phyloP scores from a whole-genome alignment of 2,329 filamentous ascomycete genomes.

The Xylariaceae sp. region DNA sequence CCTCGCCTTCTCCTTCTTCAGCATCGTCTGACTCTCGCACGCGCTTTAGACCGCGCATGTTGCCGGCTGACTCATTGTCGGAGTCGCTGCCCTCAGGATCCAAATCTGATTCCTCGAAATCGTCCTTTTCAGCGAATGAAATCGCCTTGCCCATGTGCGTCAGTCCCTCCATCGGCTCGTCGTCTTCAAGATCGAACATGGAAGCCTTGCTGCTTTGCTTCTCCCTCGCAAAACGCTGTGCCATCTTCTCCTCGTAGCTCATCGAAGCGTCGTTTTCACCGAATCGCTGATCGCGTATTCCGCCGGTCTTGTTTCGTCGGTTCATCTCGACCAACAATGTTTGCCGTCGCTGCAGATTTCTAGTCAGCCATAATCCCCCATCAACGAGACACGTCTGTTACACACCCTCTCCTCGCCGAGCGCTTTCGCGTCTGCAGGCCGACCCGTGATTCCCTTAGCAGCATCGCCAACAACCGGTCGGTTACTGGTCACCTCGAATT shows the following conservation, averaged over 20 bases:
- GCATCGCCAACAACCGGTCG: constrained; percentile 48
- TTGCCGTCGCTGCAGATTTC: constrained; percentile 56
- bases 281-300: constrained; percentile 87
- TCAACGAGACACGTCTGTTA: constrained; percentile 18
- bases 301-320: constrained; percentile 81
- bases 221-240: constrained; percentile 84
- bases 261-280: constrained; percentile 93
- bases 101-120: constrained; percentile 71
- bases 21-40: constrained; percentile 45
- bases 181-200: constrained; percentile 87
- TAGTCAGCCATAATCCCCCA: constrained; percentile 15
- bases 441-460: constrained; percentile 58
- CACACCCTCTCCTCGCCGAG: constrained; percentile 76
- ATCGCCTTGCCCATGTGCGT: constrained; percentile 81
- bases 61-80: constrained; percentile 50
- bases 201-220: constrained; percentile 74
- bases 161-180: constrained; percentile 57
- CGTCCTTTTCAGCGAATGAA: constrained; percentile 49
- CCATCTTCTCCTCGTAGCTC: constrained; percentile 87
- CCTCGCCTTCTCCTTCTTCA: constrained; percentile 42
- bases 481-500: constrained; percentile 77
- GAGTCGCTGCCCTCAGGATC: constrained; percentile 53
- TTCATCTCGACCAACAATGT: constrained; percentile 89
- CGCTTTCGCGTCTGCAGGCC: constrained; percentile 80
- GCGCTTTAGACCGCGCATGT: constrained; percentile 51